Evolutionary conservation across 805 yeast species (phyloP).

Genomic region (Metschnikowia colocasiae): DNA sequence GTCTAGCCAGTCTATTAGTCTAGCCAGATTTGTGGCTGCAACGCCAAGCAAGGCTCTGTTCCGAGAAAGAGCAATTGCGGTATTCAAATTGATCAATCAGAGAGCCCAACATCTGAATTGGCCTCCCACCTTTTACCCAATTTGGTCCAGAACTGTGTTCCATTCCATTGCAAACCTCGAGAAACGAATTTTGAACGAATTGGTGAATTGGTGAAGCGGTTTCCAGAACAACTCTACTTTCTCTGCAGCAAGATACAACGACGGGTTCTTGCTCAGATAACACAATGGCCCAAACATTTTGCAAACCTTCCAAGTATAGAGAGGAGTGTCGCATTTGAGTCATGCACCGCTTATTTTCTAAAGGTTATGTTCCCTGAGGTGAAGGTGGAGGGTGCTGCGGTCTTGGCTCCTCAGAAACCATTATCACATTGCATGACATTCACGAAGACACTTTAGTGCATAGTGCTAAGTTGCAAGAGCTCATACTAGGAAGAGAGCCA

Average conservation of each 20-base stretch:
- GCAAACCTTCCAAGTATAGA: conserved; percentile 82
- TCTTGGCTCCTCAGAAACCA: conserved; percentile 84
- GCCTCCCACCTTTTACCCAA: conserved; percentile 84
- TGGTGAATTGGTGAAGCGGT: conserved; percentile 86
- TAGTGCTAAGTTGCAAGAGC: conserved; percentile 91
- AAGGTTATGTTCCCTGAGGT: conserved; percentile 96
- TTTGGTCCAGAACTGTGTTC: conserved; percentile 95
- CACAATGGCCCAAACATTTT: conserved; percentile 96
- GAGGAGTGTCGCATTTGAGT: conserved; percentile 92
- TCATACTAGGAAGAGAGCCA: conserved; percentile 92
- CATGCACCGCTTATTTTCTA: conserved; percentile 87
- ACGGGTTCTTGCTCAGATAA: conserved; percentile 81
- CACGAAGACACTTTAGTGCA: conserved; percentile 93
- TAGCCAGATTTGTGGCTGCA: conserved; percentile 92
- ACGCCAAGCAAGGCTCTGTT: conserved; percentile 83
- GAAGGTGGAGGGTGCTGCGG: conserved; percentile 87
- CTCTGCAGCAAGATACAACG: conserved; percentile 80
- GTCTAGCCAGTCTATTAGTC: too few species aligned
- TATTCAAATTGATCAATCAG: conserved; percentile 77
- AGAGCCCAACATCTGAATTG: conserved; percentile 74
- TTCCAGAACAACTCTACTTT: conserved; percentile 92
- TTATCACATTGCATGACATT: conserved; percentile 84
- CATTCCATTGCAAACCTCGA: conserved; percentile 91
- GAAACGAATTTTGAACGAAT: conserved; percentile 93
- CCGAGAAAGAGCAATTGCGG: conserved; percentile 90